Evolutionary conservation across 495 filamentous ascomycete genomes (phyloP), one percentile per base, ranked within the genome.

Genomic region (Penicillium riverlandense): DNA sequence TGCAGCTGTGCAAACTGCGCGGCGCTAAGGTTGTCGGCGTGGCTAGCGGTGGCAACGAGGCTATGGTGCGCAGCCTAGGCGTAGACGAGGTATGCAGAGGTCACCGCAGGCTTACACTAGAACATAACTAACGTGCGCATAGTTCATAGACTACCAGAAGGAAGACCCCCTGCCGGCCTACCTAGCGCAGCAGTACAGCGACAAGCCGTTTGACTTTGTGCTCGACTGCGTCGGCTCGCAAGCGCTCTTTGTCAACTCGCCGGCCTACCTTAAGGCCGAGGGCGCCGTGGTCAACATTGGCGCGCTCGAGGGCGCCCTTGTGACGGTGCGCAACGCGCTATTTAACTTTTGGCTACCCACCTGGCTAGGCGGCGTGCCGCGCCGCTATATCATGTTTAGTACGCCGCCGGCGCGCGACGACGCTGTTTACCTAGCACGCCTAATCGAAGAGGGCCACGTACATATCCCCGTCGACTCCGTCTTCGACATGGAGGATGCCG

Each of bases 201-300:
- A 54, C 2, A 40, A 55, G 34, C 58, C 44, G 38, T 56, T 71
- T 16, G 67, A 72, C 47, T 56, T 59, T 35, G 47, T 72, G 28
- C 54, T 72, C 11, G 69, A 72, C 38, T 60, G 58, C 29, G 66
- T 56, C 5, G 69, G 67, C 12, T 55, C 50, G 15, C 56, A 68
- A 39, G 38, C 44, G 1, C 51, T 71, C 6, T 71, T 48, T 44
- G 38, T 7, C 2, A 31, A 57, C 29, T 64, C 58, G 8, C 58
- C 62, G 9, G 29, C 34, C 14, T 70, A 67, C 31, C 55, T 71
- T 11, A 66, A 70, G 49, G 29, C 54, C 9, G 47, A 55, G 2
- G 65, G 68, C 2, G 52, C 54, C 40, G 63, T 69, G 43, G 39
- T 70, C 28, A 69, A 52, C 48, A 63, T 70, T 15, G 67, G 61